Evolutionary conservation across 768 basidiomycete genomes (phyloP).

Genomic region (Macrolepiota albuminosa): DNA sequence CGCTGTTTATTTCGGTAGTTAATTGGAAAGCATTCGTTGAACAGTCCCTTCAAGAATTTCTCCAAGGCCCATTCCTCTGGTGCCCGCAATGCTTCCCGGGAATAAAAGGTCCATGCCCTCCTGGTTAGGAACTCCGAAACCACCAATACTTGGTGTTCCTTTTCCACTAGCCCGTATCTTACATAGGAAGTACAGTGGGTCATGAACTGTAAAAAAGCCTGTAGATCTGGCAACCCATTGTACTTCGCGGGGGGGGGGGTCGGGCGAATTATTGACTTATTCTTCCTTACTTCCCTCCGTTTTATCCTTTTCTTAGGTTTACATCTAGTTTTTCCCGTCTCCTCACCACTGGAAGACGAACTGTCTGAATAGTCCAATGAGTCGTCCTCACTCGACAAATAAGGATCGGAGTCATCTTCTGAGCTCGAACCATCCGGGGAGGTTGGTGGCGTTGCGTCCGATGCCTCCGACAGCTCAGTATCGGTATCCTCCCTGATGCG

Average conservation of each 20-base stretch:
- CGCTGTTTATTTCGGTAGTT: slow-evolving; percentile 23
- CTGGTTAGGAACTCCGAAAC: background rate
- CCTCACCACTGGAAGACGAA: no score
- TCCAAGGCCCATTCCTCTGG: background rate
- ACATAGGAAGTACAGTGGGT: slow-evolving; percentile 15
- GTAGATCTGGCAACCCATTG: slow-evolving; percentile 5
- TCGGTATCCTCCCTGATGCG: background rate
- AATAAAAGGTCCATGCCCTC: background rate
- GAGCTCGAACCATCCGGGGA: no score
- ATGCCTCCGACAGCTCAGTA: no score
- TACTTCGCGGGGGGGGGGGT: slow-evolving; percentile 12
- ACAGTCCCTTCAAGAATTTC: background rate
- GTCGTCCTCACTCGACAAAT: no score
- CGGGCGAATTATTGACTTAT: slow-evolving; percentile 1
- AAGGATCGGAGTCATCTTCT: no score
- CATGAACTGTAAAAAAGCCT: slow-evolving; percentile 12
- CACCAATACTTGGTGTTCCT: background rate
- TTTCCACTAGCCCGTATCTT: background rate
- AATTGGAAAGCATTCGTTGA: background rate
- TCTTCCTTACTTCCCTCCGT: no score
- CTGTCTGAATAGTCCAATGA: no score
- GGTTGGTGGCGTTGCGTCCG: no score
- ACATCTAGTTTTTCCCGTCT: no score
- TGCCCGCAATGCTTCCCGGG: background rate
- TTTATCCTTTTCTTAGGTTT: no score